A percentile compares a stretch with the other conserved stretches of the same genome.
Evolutionary conservation across 2,329 filamentous ascomycete genomes (phyloP).

Genomic region (Corniculantispora saksenae): DNA sequence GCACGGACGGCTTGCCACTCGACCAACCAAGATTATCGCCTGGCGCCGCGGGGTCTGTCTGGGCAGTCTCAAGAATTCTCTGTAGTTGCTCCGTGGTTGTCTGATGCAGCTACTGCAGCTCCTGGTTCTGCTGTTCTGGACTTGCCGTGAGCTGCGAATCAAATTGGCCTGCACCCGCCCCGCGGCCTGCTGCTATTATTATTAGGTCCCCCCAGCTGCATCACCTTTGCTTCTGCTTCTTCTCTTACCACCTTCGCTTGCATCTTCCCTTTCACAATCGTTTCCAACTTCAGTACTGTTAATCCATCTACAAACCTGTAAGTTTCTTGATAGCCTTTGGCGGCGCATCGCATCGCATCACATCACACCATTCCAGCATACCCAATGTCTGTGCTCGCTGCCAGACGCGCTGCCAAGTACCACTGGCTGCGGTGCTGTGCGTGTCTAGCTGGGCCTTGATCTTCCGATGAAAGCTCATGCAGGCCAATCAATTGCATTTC

Average conservation of each 20-base stretch:
- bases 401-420: no score
- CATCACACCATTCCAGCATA: neutral
- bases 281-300: neutral
- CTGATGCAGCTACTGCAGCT: no score
- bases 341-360: neutral
- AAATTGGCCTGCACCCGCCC: neutral
- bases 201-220: neutral
- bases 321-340: neutral
- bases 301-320: neutral
- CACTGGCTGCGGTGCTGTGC: neutral
- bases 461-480: neutral
- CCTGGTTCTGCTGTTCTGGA: no score
- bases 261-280: neutral
- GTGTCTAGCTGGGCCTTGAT: neutral
- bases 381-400: neutral
- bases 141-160: neutral
- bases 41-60: neutral
- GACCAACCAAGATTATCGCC: neutral
- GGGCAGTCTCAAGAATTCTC: neutral
- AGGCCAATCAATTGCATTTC: no score
- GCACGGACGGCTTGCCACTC: neutral
- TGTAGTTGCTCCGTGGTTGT: neutral
- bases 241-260: neutral
- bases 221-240: neutral
- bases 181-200: neutral